Evolutionary conservation across 345 rosid species (phyloP).

Genomic region (Excoecaria cochinchinensis): DNA sequence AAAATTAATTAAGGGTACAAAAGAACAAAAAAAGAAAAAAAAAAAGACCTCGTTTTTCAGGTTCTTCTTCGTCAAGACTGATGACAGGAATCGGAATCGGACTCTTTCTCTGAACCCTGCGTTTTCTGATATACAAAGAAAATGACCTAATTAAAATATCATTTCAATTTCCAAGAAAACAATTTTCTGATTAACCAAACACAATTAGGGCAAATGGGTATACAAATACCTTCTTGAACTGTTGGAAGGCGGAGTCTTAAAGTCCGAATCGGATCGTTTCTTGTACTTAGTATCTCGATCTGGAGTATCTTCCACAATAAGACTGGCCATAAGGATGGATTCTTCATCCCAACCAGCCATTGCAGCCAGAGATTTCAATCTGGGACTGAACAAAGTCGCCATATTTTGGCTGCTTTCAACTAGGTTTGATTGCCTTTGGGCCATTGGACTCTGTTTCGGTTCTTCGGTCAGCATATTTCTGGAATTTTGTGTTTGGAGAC

Average conservation of each 20-base stretch:
- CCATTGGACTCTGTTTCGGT: conserved; percentile 27
- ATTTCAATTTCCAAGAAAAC: conserved; percentile 12
- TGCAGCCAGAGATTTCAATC: conserved; percentile 85
- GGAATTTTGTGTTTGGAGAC: neutral
- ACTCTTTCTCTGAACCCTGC: conserved; percentile 52
- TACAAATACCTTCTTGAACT: conserved; percentile 61
- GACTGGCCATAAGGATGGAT: conserved; percentile 66
- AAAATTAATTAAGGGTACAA: neutral
- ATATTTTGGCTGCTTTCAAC: conserved; percentile 28
- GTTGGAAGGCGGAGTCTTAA: conserved; percentile 66
- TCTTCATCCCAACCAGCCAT: conserved; percentile 99
- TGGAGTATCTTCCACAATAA: conserved; percentile 85
- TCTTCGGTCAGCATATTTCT: conserved; percentile 44
- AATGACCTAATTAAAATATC: neutral
- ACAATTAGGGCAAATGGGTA: neutral
- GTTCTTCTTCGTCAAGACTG: conserved; percentile 53
- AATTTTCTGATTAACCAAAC: neutral
- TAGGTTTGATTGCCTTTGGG: conserved; percentile 28
- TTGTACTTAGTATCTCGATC: conserved; percentile 57
- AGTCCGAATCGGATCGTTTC: conserved; percentile 50
- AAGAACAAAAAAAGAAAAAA: neutral
- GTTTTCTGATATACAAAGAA: conserved; percentile 42
- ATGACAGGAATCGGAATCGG: conserved; percentile 44
- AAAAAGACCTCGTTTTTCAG: conserved; percentile 21
- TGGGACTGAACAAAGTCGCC: conserved; percentile 62